These are phyloP conservation scores for Mycena sp. DNA, from an alignment of 1,284 basidiomycete genomes.

Conservation along the genomic window DNA sequence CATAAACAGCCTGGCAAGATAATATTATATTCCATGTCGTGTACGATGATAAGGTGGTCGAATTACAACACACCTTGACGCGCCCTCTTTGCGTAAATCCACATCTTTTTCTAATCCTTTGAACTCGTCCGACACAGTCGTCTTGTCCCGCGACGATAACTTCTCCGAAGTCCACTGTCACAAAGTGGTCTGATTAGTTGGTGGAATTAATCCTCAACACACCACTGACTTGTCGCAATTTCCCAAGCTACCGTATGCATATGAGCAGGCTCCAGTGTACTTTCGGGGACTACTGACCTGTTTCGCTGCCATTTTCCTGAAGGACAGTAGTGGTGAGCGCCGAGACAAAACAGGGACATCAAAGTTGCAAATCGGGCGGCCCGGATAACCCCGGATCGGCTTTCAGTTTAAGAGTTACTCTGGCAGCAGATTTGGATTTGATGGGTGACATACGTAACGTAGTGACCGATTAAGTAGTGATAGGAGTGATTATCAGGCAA, in stretches of 20 bases:
- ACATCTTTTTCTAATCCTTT: slow-evolving; percentile 75
- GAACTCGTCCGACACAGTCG: slow-evolving; percentile 71
- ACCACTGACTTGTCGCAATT: slow-evolving; percentile 65
- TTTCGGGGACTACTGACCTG: slow-evolving; percentile 7
- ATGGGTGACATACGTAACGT: no score
- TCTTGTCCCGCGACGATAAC: slow-evolving; percentile 79
- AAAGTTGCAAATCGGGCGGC: no score
- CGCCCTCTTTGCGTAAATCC: slow-evolving; percentile 70
- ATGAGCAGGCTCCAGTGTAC: background rate
- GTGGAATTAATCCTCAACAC: background rate
- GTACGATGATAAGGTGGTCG: background rate
- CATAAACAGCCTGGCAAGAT: slow-evolving; percentile 59
- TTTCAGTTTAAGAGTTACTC: no score
- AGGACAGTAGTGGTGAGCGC: no score
- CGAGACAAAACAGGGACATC: no score
- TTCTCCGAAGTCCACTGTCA: slow-evolving; percentile 78
- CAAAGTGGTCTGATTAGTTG: slow-evolving; percentile 43
- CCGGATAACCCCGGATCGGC: no score
- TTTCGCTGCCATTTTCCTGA: slow-evolving; percentile 15
- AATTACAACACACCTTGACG: slow-evolving; percentile 60
- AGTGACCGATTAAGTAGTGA: no score
- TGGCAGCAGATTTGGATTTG: no score
- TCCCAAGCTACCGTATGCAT: slow-evolving; percentile 59
- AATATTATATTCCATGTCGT: background rate
- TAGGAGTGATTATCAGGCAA: no score